phyloP scores from a whole-genome alignment of 2,329 filamentous ascomycete species.

The Herpomyces periplanetae region DNA sequence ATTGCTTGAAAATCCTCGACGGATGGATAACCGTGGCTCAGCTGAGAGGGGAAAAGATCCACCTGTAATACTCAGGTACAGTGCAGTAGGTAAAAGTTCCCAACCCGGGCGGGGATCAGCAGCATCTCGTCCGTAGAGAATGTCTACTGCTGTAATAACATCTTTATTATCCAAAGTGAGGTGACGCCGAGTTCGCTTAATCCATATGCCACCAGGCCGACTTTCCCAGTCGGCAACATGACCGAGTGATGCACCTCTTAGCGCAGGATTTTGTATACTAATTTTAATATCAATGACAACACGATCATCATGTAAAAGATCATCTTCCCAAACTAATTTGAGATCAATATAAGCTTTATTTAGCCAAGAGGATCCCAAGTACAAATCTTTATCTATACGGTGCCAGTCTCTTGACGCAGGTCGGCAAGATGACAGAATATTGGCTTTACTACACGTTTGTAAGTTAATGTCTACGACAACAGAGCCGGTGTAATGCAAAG shows the following conservation, averaged over 20 bases:
- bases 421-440: conserved; percentile 28
- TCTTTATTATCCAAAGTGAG: conserved; percentile 32
- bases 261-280: conserved; percentile 25
- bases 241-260: no score
- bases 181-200: conserved; percentile 28
- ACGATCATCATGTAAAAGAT: conserved; percentile 28
- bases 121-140: conserved; percentile 61
- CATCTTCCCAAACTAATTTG: conserved; percentile 47
- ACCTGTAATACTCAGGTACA: conserved; percentile 23
- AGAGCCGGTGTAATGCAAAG: conserved; percentile 35
- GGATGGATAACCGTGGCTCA: conserved; percentile 34
- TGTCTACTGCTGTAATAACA: conserved; percentile 40
- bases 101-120: conserved; percentile 60
- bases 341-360: conserved; percentile 43
- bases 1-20: conserved; percentile 24
- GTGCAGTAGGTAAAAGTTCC: conserved; percentile 29
- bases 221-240: conserved; percentile 30
- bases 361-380: conserved; percentile 30
- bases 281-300: conserved; percentile 43
- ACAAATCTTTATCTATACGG: conserved; percentile 57
- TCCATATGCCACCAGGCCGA: conserved; percentile 36
- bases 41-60: no score
- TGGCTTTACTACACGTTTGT: conserved; percentile 30
- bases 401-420: conserved; percentile 33
- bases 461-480: conserved; percentile 58